phyloP scores from a whole-genome alignment of 2,329 filamentous ascomycete species.

The Venturia asperata region DNA sequence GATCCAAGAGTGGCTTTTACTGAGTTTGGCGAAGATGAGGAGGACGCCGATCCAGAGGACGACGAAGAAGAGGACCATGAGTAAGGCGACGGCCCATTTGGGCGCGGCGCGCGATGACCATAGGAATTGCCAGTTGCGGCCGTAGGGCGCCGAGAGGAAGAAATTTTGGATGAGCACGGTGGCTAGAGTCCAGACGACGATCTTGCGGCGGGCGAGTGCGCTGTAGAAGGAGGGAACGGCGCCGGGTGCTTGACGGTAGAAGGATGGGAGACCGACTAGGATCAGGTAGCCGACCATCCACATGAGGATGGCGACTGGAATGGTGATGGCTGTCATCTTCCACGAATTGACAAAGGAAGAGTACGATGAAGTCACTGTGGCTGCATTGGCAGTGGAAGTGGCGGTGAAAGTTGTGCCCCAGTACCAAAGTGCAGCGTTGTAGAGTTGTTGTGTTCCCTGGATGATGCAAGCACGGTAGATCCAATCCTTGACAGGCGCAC shows the following conservation, averaged over 20 bases:
- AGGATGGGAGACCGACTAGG: slow-evolving; percentile 57
- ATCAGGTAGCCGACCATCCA: slow-evolving; percentile 51
- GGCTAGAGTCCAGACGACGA: slow-evolving; percentile 60
- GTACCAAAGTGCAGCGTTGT: slow-evolving; percentile 58
- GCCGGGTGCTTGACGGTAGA: slow-evolving; percentile 58
- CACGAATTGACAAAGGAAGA: neutral
- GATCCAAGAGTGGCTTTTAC: slow-evolving; percentile 57
- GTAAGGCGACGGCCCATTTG: slow-evolving; percentile 49
- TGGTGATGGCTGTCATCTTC: slow-evolving; percentile 20
- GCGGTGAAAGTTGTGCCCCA: slow-evolving; percentile 53
- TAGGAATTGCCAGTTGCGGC: slow-evolving; percentile 59
- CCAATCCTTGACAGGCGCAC: slow-evolving; percentile 56
- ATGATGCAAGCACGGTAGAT: slow-evolving; percentile 61
- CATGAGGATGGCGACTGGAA: slow-evolving; percentile 52
- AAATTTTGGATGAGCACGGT: slow-evolving; percentile 60
- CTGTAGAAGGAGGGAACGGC: slow-evolving; percentile 59
- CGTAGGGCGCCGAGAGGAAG: slow-evolving; percentile 59
- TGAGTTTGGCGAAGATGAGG: slow-evolving; percentile 47
- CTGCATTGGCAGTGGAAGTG: slow-evolving; percentile 38
- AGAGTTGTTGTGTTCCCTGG: slow-evolving; percentile 60
- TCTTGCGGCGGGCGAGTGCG: slow-evolving; percentile 54
- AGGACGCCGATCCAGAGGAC: slow-evolving; percentile 50
- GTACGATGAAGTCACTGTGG: slow-evolving; percentile 30
- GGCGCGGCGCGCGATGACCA: slow-evolving; percentile 52
- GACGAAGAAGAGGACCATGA: slow-evolving; percentile 50